Base-by-base conservation (phyloP, 179 eudicot species). In the Drosera spatulata region DNA sequence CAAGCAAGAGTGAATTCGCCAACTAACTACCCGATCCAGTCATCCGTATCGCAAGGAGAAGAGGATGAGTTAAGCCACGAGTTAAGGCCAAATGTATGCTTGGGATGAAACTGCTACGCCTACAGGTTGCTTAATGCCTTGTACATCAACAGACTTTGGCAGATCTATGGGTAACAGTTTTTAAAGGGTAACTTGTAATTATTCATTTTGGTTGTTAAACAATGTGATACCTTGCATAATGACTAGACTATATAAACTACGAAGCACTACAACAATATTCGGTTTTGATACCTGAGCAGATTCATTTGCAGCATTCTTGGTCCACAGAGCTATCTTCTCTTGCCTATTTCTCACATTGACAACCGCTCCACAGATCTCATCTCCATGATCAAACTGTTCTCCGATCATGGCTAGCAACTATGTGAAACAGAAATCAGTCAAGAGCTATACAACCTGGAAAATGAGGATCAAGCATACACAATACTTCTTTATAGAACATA, bases 281-380 rank as follows among this genome's bases (percentile, higher is more conserved):
- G 33, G 33, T 22, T 41, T 45, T 63, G 64, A 71, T 66, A 93
- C 99, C 93, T 93, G 99, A 75, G 99, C 93, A 63, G 75, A 63
- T 79, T 91, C 96, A 75, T 88, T 80, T 40, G 84, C 77, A 80
- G 98, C 98, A 77, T 85, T 86, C 78, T 89, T 93, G 56, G 99
- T 93, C 96, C 99, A 93, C 14, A 93, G 8, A 50, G 83, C 57
- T 61, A 93, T 75, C 62, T 74, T 93, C 2, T 93, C 96, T 71
- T 81, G 88, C 79, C 60, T 82, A 60, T 6, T 7, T 65, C 99
- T 74, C 54, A 89, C 88, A 75, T 82, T 93, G 61, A 89, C 86
- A 62, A 93, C 96, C 15, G 85, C 96, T 69, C 99, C 99, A 73
- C 99, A 93, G n/a, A 93, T 93, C 64, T 93, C 99, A 73, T 86